Base-by-base conservation (phyloP, 768 basidiomycete genomes). In the Agaricus subrufescens region DNA sequence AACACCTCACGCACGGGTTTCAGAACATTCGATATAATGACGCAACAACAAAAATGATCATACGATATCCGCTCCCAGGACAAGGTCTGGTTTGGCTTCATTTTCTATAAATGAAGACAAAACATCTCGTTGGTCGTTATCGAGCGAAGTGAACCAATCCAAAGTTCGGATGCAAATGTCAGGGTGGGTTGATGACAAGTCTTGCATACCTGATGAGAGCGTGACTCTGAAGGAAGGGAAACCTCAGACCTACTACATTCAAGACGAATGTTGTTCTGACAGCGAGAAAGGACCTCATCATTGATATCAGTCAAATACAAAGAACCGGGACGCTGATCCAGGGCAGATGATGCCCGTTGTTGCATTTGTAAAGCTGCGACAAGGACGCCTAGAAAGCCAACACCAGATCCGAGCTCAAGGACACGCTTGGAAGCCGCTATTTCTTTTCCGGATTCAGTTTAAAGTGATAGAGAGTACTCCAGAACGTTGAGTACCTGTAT, bases 351-450 rank as follows among this genome's bases (percentile, higher is more conserved):
- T 38, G 25, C 49, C 14, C 14, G 57, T 53, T 25, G 66, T 52
- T 50, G 72, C 66, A 52, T 49, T 62, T 92, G 90, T 14, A 90
- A 66, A 43, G 74, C 74, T 0, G 82, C 82, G 30, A 82, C 66
- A 6, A 90, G 67, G 39, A 82, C 79, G 3, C 88, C 91, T 14
- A 91, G 72, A 62, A 91, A 86, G n/a, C 91, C 91, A 3, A 77
- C 74, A 1, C 91, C 91, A 5, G 83, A 85, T 10, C 91, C 91
- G 1, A 92, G 74, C 65, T 93, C 91, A 9, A 93, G 76, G 6
- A 90, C 74, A 15, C 74, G 69, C 61, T 75, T 75, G 10, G 66
- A 60, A 19, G 59, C 56, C 1, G 86, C 68, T 10, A 83, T 50
- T 7, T 76, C 86, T 87, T 60, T 7, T 64, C 70, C 74, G 54